Percentiles rank a stretch among this genome's conserved stretches.
Conservation (phyloP, 2,329 filamentous ascomycete genomes). For the Penicillium sp. region DNA sequence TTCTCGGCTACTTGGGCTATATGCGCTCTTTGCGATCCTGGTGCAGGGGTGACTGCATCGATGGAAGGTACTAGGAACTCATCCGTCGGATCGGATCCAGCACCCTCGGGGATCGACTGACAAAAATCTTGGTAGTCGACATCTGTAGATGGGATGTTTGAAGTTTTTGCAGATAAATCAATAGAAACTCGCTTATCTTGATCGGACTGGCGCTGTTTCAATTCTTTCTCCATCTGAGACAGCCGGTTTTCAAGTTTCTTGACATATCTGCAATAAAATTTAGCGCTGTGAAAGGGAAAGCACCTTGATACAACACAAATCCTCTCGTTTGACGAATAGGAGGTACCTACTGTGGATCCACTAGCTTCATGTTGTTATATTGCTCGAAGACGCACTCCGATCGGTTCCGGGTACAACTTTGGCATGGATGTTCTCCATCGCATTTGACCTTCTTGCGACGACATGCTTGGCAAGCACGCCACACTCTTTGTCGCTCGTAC, state of each 20-base stretch:
- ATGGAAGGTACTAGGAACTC: background rate
- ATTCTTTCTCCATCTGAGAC: constrained; percentile 4
- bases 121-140: background rate
- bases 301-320: background rate
- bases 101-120: background rate
- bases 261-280: constrained; percentile 3
- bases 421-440: constrained; percentile 24
- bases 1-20: background rate
- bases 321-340: background rate
- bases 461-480: constrained; percentile 25
- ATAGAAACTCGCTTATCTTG: background rate
- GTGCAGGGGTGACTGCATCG: background rate
- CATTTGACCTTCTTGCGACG: constrained; percentile 26
- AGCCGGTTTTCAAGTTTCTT: constrained; percentile 7
- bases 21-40: background rate
- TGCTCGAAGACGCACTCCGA: constrained; percentile 18
- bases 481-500: constrained; percentile 21
- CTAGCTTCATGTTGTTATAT: constrained; percentile 8
- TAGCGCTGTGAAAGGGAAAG: background rate
- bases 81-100: constrained; percentile 1
- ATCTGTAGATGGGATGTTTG: background rate
- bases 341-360: constrained; percentile 15
- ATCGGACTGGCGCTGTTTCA: constrained; percentile 1
- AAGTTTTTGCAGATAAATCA: background rate
- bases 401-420: constrained; percentile 12